Conservation (phyloP, 352 stramenopile species). For the Phytophthora hibernalis region DNA sequence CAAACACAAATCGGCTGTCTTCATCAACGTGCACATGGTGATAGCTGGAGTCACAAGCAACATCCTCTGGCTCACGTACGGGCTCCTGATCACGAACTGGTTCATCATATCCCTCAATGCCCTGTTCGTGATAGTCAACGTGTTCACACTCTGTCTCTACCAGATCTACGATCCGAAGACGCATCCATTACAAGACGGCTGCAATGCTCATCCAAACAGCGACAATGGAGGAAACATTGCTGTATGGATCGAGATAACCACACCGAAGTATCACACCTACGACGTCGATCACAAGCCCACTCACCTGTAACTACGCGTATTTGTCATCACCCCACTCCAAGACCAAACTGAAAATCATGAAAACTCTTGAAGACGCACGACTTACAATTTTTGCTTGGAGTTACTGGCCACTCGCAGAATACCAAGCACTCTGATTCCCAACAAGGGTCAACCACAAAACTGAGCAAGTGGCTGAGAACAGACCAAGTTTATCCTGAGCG, state of each 20-base stretch:
- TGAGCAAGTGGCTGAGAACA: neutral
- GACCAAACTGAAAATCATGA: neutral
- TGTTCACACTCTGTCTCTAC: slow-evolving; percentile 30
- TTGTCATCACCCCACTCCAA: slow-evolving; percentile 7
- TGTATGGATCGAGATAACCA: slow-evolving; percentile 9
- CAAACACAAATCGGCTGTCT: slow-evolving; percentile 40
- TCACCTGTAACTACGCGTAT: neutral
- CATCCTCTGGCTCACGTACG: slow-evolving; percentile 57
- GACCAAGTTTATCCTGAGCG: slow-evolving; percentile 55
- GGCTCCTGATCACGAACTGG: slow-evolving; percentile 31
- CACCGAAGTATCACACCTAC: neutral
- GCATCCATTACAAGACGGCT: slow-evolving; percentile 9
- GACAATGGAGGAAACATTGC: neutral
- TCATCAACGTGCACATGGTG: slow-evolving; percentile 57
- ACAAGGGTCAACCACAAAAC: neutral
- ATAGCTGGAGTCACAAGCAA: slow-evolving; percentile 47
- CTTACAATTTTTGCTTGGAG: neutral
- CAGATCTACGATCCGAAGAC: slow-evolving; percentile 26
- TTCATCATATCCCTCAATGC: slow-evolving; percentile 33
- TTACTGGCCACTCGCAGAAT: neutral
- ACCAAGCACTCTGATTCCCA: neutral
- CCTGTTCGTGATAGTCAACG: slow-evolving; percentile 27
- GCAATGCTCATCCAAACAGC: neutral
- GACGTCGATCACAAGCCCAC: neutral
- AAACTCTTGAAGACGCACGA: neutral